phyloP scores from a whole-genome alignment of 1,284 basidiomycete genomes.

The Fomes fomentarius region DNA sequence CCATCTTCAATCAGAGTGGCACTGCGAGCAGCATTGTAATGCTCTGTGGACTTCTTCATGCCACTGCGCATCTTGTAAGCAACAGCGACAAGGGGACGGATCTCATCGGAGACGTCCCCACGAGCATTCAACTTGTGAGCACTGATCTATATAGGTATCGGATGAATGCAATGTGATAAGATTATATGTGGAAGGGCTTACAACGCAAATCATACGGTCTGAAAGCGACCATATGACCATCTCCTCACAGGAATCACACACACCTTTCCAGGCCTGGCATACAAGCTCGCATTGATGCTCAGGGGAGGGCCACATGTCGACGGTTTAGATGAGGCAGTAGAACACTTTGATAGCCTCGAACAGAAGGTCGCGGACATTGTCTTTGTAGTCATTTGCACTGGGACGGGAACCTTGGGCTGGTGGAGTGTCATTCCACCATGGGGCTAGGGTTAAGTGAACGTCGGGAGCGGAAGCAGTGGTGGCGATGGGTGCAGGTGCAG shows the following conservation, averaged over 20 bases:
- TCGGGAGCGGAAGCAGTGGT: too few species aligned
- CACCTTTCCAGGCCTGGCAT: neutral
- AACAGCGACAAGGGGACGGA: neutral
- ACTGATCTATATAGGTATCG: neutral
- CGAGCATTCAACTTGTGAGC: neutral
- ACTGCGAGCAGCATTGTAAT: neutral
- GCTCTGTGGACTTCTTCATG: neutral
- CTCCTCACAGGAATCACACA: neutral
- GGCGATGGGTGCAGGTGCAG: too few species aligned
- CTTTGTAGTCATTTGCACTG: neutral
- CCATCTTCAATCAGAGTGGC: neutral
- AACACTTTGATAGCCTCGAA: neutral
- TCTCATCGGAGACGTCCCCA: neutral
- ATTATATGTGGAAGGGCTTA: neutral
- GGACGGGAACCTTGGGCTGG: neutral
- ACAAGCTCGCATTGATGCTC: neutral
- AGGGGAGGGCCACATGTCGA: neutral
- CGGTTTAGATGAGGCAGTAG: conserved; percentile 2
- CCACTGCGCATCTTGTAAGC: neutral
- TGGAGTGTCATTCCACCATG: too few species aligned
- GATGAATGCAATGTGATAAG: neutral
- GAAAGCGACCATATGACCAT: neutral
- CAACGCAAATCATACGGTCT: conserved; percentile 4
- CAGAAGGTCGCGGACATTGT: neutral
- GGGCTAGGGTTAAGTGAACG: too few species aligned